Base-by-base conservation (phyloP, 1,284 basidiomycete genomes). In the Ceratorhiza oryzae-sativae region DNA sequence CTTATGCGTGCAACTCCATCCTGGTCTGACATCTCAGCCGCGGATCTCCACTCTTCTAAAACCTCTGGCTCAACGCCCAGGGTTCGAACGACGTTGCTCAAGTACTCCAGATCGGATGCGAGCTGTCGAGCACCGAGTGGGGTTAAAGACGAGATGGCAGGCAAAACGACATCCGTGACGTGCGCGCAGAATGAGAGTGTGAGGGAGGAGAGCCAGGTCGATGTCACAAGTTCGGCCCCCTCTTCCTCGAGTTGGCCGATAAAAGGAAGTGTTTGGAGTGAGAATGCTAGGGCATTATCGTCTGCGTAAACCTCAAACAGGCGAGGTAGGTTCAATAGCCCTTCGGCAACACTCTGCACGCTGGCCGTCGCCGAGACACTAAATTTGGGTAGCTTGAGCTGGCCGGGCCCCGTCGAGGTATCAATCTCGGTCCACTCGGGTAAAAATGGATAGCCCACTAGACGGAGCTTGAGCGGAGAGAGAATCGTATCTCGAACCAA, bases 301-400 rank as follows among this genome's bases (percentile, higher is more conserved):
- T 93, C 90, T 3, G 92, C 94, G 78, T 97, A 96, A 18, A 95
- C 91, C 79, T 98, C 96, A 79, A 99, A 97, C 23, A 98, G 83
- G 60, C 96, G 84, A 0, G 97, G 94, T 4, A 99, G 86, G 80
- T 97, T 98, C 46, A 98, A 85, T 58, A 99, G 82, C 4, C 94
- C 95, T 78, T 99, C 97, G 4, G 94, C 92, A 18, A 98, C 89
- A 60, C 90, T 88, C 73, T 95, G 92, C 76, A 98, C 91, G 1
- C 87, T 89, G 71, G 94, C 92, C 51, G 90, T 97, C 0, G 95
- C 95, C 12, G 92, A 94, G 15, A 96, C 85, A 1, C 95, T 97
- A 81, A 99, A 99, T 3, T 88, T 93, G 1, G 97, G 97, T n/a
- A 98, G 88, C 45, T 87, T 85, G 30, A 95, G 84, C 55, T 51